Evolutionary conservation across 192 early-diverging fungal genomes (phyloP), one percentile per base, ranked within the genome.

Genomic region (Dispira parvispora): DNA sequence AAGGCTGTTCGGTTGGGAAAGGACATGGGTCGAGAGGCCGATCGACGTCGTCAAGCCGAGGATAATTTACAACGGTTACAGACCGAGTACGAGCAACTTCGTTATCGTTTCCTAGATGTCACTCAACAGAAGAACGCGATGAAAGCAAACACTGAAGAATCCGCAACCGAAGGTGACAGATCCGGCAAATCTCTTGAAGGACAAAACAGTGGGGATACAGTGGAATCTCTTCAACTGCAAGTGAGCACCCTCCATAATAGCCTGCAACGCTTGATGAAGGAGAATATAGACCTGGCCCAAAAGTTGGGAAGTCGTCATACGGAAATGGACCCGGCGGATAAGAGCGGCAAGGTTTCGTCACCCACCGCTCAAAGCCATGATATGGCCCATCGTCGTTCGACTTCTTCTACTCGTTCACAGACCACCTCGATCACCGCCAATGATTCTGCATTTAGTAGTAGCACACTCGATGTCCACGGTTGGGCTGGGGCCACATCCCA

Each of bases 21-120:
- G 8, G 58, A 61, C 20, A 9, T n/a, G 20, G 42, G 20, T 20
- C n/a, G 16, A 11, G 42, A 61, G 12, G 13, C 16, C 42, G 43
- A 25, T 20, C 20, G 43, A 2, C 58, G 42, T 21, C 58, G 43
- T 43, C 42, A 43, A n/a, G 14, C 43, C 11, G 58, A 61, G 16
- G 25, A 43, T 45, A 14, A 43, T 18, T 20, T 61, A 25, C 43
- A 43, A 18, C 58, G 58, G n/a, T 42, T 61, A 44, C 58, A 61
- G n/a, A 43, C 42, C 4, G 58, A 61, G 58, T 61, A 61, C 58
- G 58, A 61, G 43, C 58, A 61, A 21, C n/a, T 61, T 12, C 58
- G 58, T 20, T 61, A 61, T 42, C 58, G 58, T 21, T 61, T 23
- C 58, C 43, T 61, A 44, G 58, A 61, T 38, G 58, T 44, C 38